Evolutionary conservation across 2,329 filamentous ascomycete genomes (phyloP).

Genomic region (Botrytis hyacinthi): DNA sequence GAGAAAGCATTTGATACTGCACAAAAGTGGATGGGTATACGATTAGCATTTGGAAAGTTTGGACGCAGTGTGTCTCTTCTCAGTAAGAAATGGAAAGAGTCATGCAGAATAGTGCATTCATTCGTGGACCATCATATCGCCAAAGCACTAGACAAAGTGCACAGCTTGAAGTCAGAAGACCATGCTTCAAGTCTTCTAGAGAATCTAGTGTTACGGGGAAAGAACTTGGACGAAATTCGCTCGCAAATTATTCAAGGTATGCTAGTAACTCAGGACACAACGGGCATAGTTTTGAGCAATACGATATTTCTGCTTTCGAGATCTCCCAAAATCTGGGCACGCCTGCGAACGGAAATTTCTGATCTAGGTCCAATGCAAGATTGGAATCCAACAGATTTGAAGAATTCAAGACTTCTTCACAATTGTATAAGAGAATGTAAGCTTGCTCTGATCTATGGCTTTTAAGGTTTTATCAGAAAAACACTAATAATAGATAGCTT

Average conservation of each 20-base stretch:
- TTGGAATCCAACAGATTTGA: neutral
- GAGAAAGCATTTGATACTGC: constrained; percentile 1
- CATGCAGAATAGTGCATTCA: neutral
- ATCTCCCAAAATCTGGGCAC: neutral
- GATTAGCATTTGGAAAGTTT: constrained; percentile 4
- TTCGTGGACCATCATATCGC: constrained; percentile 11
- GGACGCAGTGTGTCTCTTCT: neutral
- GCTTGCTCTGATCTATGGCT: neutral
- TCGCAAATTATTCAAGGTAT: constrained; percentile 16
- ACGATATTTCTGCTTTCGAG: constrained; percentile 8
- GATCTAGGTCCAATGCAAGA: neutral
- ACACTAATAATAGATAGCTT: neutral
- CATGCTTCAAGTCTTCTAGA: neutral
- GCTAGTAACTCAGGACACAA: constrained; percentile 14
- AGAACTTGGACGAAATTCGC: neutral
- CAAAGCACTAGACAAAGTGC: neutral
- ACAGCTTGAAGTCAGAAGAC: neutral
- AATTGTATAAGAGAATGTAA: constrained; percentile 14
- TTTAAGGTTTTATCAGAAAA: neutral
- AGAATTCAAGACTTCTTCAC: neutral
- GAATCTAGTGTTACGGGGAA: neutral
- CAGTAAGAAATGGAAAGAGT: constrained; percentile 1
- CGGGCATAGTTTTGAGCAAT: constrained; percentile 14
- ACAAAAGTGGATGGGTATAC: constrained; percentile 13
- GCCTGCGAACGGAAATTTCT: neutral